A percentile compares a stretch with the other conserved stretches of the same genome.
These are phyloP conservation scores for Pichia eremophila DNA, from an alignment of 805 yeast species.

Conservation along the genomic window DNA sequence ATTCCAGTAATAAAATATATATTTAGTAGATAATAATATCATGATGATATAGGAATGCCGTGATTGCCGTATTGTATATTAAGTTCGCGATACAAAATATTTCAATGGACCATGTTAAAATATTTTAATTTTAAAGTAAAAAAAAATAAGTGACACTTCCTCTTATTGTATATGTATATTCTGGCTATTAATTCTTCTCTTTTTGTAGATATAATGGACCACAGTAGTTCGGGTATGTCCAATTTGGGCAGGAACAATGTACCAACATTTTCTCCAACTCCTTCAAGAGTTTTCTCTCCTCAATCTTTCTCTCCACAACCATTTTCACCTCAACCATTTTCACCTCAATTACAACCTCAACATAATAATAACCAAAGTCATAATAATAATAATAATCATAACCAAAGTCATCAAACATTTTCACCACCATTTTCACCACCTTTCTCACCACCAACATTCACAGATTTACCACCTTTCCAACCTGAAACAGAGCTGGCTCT, in stretches of 20 bases:
- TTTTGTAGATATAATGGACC: neutral
- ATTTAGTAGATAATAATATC: too few species aligned
- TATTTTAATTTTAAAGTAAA: too few species aligned
- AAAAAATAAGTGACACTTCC: too few species aligned
- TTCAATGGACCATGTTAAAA: too few species aligned
- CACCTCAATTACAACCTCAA: too few species aligned
- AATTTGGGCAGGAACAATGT: neutral
- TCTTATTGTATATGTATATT: too few species aligned
- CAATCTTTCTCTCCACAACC: neutral
- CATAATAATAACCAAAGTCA: too few species aligned
- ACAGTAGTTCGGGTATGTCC: neutral
- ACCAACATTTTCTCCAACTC: neutral
- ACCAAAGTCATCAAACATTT: neutral
- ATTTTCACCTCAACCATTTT: neutral
- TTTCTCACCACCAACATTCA: neutral
- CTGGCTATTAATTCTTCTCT: too few species aligned
- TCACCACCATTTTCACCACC: neutral
- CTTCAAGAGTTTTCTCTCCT: neutral
- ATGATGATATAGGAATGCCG: neutral
- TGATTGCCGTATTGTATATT: too few species aligned
- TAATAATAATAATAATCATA: too few species aligned
- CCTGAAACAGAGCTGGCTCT: constrained; percentile 22
- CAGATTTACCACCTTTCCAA: constrained; percentile 26
- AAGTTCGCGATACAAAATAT: too few species aligned
- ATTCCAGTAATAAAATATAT: too few species aligned